Base-by-base conservation (phyloP, 169 alveolate species). In the Theileria parva region DNA sequence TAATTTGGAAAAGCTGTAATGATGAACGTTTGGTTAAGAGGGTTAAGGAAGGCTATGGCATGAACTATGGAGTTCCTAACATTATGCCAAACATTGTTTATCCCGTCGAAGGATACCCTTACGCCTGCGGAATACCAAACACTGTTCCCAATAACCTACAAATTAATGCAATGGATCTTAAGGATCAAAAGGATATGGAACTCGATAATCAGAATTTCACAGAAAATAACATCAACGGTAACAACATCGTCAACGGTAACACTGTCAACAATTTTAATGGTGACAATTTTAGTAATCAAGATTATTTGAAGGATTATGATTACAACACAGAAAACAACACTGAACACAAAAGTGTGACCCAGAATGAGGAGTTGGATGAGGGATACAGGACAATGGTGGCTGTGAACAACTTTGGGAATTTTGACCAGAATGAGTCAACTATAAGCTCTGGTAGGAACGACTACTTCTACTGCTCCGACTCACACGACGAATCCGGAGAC, bases 1-100 rank as follows among this genome's bases (percentile, higher is more conserved):
- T 91, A 21, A 74, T 85, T 27, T 85, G 91, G 91, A 85, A 85
- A 59, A 79, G 86, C 25, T 85, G 91, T 72, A 85, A 85, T 72
- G 91, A 85, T 70, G 91, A 85, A 39, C 53, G 91, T 27, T 85
- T 85, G n/a, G 55, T 85, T 4, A 68, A 68, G 19, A 55, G 64
- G 17, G 34, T 68, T 8, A 44, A 68, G 66, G 77, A 50, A 19
- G 77, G 77, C 37, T 44, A 68, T 7, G 77, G 77, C 4, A n/a
- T 65, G 13, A 21, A 50, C 77, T 50, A 68, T 37, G 77, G 60
- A 51, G 34, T 19, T 59, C 44, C 64, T 17, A 30, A 68, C 48
- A 51, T 68, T 68, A 51, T 37, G 28, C 77, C 77, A 6, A 44
- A 19, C 60, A 21, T 68, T 15, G 7, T 68, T 0, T 68, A 44